Conservation (phyloP, 2,329 filamentous ascomycete species). For the Madurella mycetomatis region DNA sequence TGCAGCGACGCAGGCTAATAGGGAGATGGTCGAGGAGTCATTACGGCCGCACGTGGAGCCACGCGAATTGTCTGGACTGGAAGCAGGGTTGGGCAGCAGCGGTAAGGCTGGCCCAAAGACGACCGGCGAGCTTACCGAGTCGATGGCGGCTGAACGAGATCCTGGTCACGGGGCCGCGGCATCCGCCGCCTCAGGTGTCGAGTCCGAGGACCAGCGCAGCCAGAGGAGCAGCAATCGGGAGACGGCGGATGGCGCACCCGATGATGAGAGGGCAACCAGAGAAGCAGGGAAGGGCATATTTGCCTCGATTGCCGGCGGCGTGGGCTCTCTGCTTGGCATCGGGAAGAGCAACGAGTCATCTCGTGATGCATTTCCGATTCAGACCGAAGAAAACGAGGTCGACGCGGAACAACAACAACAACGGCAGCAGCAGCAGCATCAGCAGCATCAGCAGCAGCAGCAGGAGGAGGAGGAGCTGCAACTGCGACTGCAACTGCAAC, state of each 20-base stretch:
- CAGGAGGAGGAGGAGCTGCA: background rate
- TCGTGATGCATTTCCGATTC: slow-evolving; percentile 6
- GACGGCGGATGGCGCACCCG: background rate
- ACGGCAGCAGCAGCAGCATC: too few species aligned
- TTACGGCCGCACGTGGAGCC: slow-evolving; percentile 14
- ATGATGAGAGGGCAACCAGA: too few species aligned
- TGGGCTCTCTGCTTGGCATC: slow-evolving; percentile 24
- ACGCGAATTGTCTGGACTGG: slow-evolving; percentile 5
- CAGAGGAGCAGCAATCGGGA: background rate
- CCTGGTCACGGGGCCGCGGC: background rate
- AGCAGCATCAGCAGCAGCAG: background rate
- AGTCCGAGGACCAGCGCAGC: background rate
- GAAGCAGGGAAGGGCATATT: slow-evolving; percentile 17
- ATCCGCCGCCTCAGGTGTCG: background rate
- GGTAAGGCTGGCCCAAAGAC: slow-evolving; percentile 6
- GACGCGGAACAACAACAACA: background rate
- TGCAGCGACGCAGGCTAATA: background rate
- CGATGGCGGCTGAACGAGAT: slow-evolving; percentile 1
- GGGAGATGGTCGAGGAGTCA: background rate
- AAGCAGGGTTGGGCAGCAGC: slow-evolving; percentile 9
- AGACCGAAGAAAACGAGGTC: slow-evolving; percentile 1
- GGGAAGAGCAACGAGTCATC: slow-evolving; percentile 12
- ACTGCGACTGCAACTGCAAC: background rate
- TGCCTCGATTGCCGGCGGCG: slow-evolving; percentile 19
- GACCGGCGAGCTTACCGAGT: background rate